Conservation (phyloP, 1,284 basidiomycete genomes). For the Coniferiporia weirii region DNA sequence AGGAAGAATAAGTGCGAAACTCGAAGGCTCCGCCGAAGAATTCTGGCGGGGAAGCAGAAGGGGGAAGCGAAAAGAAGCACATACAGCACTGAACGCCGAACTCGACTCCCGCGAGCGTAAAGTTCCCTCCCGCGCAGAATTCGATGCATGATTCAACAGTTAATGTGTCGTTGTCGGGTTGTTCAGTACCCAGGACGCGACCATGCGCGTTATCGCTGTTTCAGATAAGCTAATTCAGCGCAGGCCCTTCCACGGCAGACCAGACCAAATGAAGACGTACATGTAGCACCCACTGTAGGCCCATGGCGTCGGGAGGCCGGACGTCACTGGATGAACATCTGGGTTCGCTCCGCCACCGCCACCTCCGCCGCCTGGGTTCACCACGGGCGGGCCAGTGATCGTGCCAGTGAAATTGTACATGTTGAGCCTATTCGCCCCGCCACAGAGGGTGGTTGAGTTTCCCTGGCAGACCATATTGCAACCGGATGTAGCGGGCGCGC, state of each 20-base stretch:
- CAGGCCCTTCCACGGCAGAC: background rate
- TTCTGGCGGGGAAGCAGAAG: background rate
- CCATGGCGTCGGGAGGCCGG: conserved; percentile 48
- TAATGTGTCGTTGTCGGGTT: conserved; percentile 28
- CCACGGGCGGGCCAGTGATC: conserved; percentile 37
- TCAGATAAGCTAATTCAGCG: background rate
- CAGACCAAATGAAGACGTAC: conserved; percentile 8
- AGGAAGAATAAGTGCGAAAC: conserved; percentile 13
- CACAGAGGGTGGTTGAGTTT: conserved; percentile 57
- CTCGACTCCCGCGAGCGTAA: conserved; percentile 43
- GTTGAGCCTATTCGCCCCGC: conserved; percentile 53
- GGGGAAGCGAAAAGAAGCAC: conserved; percentile 23
- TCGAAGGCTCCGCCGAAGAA: background rate
- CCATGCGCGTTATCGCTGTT: conserved; percentile 44
- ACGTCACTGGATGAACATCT: conserved; percentile 23
- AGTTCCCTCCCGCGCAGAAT: conserved; percentile 37
- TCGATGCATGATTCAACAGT: conserved; percentile 45
- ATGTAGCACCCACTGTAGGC: conserved; percentile 33
- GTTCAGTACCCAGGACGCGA: conserved; percentile 38
- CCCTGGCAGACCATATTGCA: conserved; percentile 65
- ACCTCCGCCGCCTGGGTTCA: conserved; percentile 31
- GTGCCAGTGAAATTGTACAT: conserved; percentile 63
- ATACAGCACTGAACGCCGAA: conserved; percentile 54
- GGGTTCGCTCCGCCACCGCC: conserved; percentile 29
- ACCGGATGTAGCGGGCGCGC: conserved; percentile 37